These are phyloP conservation scores for Neonectria punicea DNA, from an alignment of 2,329 filamentous ascomycete genomes.

Conservation along the genomic window DNA sequence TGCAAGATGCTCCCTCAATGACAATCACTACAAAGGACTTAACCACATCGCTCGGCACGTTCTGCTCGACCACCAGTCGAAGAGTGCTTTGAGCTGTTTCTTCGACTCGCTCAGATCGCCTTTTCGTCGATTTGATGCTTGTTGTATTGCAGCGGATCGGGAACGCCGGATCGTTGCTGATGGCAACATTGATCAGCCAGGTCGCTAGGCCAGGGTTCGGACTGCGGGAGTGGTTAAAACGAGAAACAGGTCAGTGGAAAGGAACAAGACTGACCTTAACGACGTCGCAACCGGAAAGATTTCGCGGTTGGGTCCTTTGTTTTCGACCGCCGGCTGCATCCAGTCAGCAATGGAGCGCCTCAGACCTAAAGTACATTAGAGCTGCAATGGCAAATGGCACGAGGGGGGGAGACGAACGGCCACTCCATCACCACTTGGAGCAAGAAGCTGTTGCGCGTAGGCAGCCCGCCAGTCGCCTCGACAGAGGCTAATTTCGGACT, in stretches of 20 bases:
- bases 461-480: neutral
- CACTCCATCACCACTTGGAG: too few species aligned
- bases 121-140: constrained; percentile 70
- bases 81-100: constrained; percentile 53
- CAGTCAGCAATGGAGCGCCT: too few species aligned
- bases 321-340: too few species aligned
- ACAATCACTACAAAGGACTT: neutral
- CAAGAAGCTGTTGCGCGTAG: too few species aligned
- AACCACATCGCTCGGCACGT: neutral
- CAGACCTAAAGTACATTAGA: too few species aligned
- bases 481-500: neutral
- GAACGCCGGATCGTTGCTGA: too few species aligned
- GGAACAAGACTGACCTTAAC: neutral
- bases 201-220: neutral
- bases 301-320: too few species aligned
- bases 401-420: too few species aligned
- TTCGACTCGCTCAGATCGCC: constrained; percentile 11
- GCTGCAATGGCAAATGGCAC: too few species aligned
- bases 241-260: neutral
- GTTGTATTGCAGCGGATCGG: constrained; percentile 68
- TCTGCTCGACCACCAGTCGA: neutral
- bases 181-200: too few species aligned
- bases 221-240: neutral
- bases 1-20: neutral
- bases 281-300: neutral